These are phyloP conservation scores for Eucalyptus tenuipes DNA, from an alignment of 345 rosid species.

Conservation along the genomic window DNA sequence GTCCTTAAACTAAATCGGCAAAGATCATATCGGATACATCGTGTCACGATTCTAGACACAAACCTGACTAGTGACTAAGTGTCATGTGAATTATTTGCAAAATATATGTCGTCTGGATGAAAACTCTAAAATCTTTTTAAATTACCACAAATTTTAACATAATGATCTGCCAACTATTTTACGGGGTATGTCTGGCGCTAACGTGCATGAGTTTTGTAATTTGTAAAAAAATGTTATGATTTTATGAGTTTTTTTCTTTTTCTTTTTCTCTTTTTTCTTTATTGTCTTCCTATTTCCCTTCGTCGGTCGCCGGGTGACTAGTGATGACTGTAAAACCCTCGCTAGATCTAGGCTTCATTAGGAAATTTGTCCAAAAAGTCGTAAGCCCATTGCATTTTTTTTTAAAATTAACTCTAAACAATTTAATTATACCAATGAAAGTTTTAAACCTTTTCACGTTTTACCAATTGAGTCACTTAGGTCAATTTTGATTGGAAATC, in stretches of 20 bases:
- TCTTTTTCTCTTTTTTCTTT: too few relatives aligned
- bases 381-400: too few relatives aligned
- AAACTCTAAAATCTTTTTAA: neutral
- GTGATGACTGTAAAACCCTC: neutral
- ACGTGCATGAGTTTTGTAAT: neutral
- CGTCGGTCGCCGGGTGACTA: fast-evolving
- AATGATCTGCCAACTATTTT: neutral
- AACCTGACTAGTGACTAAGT: neutral
- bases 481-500: too few relatives aligned
- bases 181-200: fast-evolving
- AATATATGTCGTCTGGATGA: fast-evolving
- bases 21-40: too few relatives aligned
- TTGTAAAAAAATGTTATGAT: too few relatives aligned
- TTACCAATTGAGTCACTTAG: too few relatives aligned
- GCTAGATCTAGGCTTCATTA: neutral
- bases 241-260: too few relatives aligned
- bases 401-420: too few relatives aligned
- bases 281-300: too few relatives aligned
- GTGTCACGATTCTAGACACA: neutral
- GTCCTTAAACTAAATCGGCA: neutral
- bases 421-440: too few relatives aligned
- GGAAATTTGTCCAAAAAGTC: too few relatives aligned
- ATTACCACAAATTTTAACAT: too few relatives aligned
- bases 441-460: fast-evolving
- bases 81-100: neutral